These are phyloP conservation scores for Suillus occidentalis DNA, from an alignment of 768 basidiomycete genomes.

Conservation along the genomic window DNA sequence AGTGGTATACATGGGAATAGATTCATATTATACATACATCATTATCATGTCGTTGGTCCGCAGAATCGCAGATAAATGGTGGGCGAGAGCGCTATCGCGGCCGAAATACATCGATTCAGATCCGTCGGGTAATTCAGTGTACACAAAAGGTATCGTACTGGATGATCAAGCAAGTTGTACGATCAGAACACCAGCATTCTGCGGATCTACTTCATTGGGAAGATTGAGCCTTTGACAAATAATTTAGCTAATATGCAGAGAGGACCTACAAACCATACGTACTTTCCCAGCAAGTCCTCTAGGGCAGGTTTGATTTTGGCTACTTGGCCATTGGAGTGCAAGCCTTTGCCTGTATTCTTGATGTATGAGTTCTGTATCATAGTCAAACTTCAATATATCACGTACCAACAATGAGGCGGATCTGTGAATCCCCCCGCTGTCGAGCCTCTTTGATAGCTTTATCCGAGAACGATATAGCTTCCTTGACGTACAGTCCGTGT, in stretches of 20 bases:
- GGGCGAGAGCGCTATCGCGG: neutral
- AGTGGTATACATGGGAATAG: constrained; percentile 1
- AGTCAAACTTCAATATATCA: constrained; percentile 13
- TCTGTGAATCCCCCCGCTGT: constrained; percentile 55
- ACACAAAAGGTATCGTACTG: neutral
- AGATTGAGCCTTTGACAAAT: constrained; percentile 60
- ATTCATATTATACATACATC: neutral
- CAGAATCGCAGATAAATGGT: neutral
- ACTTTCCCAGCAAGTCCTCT: constrained; percentile 84
- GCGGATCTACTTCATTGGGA: constrained; percentile 70
- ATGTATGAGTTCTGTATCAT: neutral
- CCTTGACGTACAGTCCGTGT: constrained; percentile 92
- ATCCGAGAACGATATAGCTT: constrained; percentile 79
- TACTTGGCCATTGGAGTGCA: constrained; percentile 73
- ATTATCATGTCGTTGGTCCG: too few relatives aligned
- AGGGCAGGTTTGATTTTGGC: constrained; percentile 94
- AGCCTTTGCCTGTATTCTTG: constrained; percentile 65
- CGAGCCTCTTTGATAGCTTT: constrained; percentile 67
- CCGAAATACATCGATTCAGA: neutral
- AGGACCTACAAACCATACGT: constrained; percentile 16
- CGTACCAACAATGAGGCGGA: constrained; percentile 85
- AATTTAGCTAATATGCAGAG: neutral
- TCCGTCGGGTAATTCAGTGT: neutral
- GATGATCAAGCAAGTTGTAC: constrained; percentile 44
- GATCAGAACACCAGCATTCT: constrained; percentile 82